Evolutionary conservation across 768 basidiomycete species (phyloP).

Genomic region (Mycena venus): DNA sequence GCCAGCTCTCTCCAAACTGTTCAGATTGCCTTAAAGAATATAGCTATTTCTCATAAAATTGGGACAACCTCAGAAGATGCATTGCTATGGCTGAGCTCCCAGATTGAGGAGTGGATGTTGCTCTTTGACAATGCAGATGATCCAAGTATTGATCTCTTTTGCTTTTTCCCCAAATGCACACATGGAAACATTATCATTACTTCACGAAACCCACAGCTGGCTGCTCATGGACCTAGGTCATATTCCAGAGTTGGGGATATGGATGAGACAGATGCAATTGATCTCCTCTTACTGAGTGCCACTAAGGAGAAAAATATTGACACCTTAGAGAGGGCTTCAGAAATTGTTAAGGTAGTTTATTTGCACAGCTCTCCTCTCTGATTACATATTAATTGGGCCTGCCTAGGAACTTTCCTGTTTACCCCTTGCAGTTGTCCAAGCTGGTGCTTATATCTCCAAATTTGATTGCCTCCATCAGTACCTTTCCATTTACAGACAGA

Average conservation of each 20-base stretch:
- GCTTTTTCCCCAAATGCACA: background rate
- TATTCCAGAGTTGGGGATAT: background rate
- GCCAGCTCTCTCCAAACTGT: too few species aligned
- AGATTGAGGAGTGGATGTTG: background rate
- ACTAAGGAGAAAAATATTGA: background rate
- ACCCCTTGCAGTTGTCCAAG: background rate
- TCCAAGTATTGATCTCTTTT: background rate
- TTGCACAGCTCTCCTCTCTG: background rate
- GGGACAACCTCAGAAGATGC: too few species aligned
- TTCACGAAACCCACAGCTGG: background rate
- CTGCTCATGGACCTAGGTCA: background rate
- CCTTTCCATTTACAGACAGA: background rate
- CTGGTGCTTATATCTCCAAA: background rate
- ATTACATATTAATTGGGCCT: background rate
- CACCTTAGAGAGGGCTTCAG: background rate
- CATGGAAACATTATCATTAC: background rate
- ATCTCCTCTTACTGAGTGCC: background rate
- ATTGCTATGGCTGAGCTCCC: background rate
- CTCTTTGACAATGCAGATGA: background rate
- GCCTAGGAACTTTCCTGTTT: background rate
- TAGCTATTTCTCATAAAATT: too few species aligned
- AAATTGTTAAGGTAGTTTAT: background rate
- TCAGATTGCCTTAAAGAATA: too few species aligned
- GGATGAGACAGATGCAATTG: background rate
- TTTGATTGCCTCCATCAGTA: background rate